Base-by-base conservation (phyloP, 2,329 filamentous ascomycete species). In the Sporothrix phasma region DNA sequence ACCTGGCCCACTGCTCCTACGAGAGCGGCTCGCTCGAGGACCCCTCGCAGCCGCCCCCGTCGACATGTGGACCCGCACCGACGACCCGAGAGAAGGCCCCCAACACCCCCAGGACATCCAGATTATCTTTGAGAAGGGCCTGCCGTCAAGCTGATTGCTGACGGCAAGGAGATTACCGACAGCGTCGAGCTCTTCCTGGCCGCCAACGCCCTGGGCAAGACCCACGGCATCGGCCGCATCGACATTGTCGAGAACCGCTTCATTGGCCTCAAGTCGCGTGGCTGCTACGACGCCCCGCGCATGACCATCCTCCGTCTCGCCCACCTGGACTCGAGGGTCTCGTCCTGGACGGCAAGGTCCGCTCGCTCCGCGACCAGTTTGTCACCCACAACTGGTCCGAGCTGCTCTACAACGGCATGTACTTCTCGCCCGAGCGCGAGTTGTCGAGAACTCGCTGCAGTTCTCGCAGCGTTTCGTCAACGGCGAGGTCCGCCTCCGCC, bases 181-280 rank as follows among this genome's bases (percentile, higher is more conserved):
- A 79, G 85, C 5, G 81, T 90, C 64, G 86, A 88, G 72, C 79
- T 93, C 64, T 93, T 93, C 80, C 79, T 85, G 66, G 81, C 83
- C 64, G 80, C 85, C 70, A 92, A 92, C 77, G 79, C 83, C 65
- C 87, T 93, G 68, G 90, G 84, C 68, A 82, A 84, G 74, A 81
- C 79, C 68, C 80, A 91, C 77, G 90, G 90, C 73, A 84, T 93
- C 69, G 90, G 89, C 71, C 81, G 90, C 71, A 87, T 93, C 69
- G 89, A 93, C 75, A 93, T 93, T 72, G 89, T 92, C 66, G 88
- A 91, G 72, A 89, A 89, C 79, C 83, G 89, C 62, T 77, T 76
- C 67, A 75, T 90, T 72, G 89, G 89, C 68, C 81, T 92, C 71
- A 92, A 92, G 80, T 87, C 83, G 69, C 85, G 89, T 71, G 89